Evolutionary conservation across 805 yeast genomes (phyloP).

Genomic region (Kuraishia borneana): DNA sequence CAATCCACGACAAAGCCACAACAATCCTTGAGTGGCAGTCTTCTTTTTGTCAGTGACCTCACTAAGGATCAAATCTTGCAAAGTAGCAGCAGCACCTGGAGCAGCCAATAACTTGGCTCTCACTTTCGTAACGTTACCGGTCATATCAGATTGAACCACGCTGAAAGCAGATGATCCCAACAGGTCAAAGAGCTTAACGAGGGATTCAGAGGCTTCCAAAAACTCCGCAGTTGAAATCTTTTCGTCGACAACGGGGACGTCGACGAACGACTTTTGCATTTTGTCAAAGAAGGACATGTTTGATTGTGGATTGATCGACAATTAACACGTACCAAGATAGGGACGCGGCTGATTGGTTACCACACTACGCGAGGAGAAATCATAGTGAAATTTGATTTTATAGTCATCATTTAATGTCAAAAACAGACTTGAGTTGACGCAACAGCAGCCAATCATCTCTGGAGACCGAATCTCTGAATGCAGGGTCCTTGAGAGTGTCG

Average conservation of each 20-base stretch:
- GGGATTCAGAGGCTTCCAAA: slow-evolving; percentile 73
- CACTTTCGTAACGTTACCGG: slow-evolving; percentile 73
- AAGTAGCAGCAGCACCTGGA: slow-evolving; percentile 53
- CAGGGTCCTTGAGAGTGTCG: slow-evolving; percentile 96
- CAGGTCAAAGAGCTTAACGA: slow-evolving; percentile 70
- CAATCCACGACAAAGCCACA: slow-evolving; percentile 81
- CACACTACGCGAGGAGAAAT: no score
- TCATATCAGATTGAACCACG: slow-evolving; percentile 81
- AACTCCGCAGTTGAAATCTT: slow-evolving; percentile 68
- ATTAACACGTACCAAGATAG: no score
- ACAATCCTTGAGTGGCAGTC: slow-evolving; percentile 81
- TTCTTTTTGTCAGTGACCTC: slow-evolving; percentile 57
- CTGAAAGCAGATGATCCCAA: slow-evolving; percentile 78
- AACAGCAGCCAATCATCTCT: slow-evolving; percentile 94
- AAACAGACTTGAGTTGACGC: slow-evolving; percentile 77
- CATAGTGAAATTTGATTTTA: no score
- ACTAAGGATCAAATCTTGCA: slow-evolving; percentile 66
- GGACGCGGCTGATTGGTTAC: no score
- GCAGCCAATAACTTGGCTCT: slow-evolving; percentile 52
- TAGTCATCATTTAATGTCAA: slow-evolving; percentile 57
- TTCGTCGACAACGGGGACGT: slow-evolving; percentile 53
- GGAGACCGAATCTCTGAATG: slow-evolving; percentile 88
- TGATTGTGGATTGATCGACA: neutral
- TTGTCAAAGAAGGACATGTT: slow-evolving; percentile 69
- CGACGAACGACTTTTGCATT: slow-evolving; percentile 62